A percentile compares a stretch with the other conserved stretches of the same genome.
Evolutionary conservation across 2,329 filamentous ascomycete species (phyloP).

Genomic region (Fusarium euwallaceae): DNA sequence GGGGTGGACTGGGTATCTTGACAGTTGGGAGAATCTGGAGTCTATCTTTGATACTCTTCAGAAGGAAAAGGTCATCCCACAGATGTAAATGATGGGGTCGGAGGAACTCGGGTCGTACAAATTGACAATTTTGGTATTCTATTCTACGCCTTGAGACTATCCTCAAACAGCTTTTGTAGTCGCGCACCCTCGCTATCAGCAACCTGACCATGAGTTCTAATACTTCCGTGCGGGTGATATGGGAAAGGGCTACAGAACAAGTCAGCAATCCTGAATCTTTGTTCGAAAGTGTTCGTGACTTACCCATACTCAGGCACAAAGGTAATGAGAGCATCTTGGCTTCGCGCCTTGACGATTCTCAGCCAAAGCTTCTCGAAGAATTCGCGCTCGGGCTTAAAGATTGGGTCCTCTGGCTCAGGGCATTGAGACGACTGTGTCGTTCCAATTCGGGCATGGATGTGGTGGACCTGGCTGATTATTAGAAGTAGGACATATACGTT

Average conservation of each 20-base stretch:
- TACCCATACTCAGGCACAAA: slow-evolving; percentile 1
- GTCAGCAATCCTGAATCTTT: not conserved
- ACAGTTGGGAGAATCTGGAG: not conserved
- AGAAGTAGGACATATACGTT: not conserved
- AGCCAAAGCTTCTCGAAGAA: slow-evolving; percentile 3
- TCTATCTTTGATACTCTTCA: not conserved
- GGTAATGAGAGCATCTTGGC: not conserved
- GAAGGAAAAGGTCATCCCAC: not conserved
- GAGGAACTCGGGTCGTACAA: too few relatives aligned
- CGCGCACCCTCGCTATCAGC: slow-evolving; percentile 4
- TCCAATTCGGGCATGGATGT: not conserved
- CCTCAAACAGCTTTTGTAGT: slow-evolving; percentile 1
- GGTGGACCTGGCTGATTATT: not conserved
- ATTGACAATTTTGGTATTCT: not conserved
- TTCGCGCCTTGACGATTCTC: not conserved
- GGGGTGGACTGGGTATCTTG: not conserved
- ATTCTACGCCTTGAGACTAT: not conserved
- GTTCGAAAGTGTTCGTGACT: not conserved
- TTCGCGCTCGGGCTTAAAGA: not conserved
- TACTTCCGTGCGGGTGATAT: not conserved
- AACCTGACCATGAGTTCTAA: not conserved
- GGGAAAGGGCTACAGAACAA: not conserved
- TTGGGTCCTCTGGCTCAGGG: not conserved
- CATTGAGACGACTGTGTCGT: not conserved
- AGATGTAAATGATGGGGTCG: not conserved